phyloP scores from a whole-genome alignment of 2,329 filamentous ascomycete genomes.

The Alternaria rosae region DNA sequence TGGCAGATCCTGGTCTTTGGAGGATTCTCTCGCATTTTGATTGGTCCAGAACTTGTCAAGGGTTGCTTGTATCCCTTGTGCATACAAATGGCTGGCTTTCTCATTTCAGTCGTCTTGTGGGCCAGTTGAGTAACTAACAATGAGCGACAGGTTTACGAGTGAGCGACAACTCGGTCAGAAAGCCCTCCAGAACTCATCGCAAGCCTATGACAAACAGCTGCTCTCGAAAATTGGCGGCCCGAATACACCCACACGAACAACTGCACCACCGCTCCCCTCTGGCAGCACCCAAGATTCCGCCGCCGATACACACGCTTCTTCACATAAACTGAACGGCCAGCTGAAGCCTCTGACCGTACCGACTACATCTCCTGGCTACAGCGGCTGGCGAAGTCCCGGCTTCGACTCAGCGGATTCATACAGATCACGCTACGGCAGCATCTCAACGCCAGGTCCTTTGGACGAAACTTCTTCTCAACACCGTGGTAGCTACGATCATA shows the following conservation, averaged over 20 bases:
- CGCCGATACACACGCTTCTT: conserved; percentile 46
- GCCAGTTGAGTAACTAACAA: conserved; percentile 20
- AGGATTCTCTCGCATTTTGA: not conserved
- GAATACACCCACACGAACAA: conserved; percentile 60
- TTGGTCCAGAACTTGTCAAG: not conserved
- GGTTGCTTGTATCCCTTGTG: not conserved
- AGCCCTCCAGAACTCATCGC: conserved; percentile 65
- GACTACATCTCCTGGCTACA: conserved; percentile 54
- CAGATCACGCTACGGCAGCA: conserved; percentile 57
- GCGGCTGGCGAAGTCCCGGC: conserved; percentile 53
- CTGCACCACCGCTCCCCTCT: conserved; percentile 39
- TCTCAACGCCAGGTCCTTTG: conserved; percentile 53
- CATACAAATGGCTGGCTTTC: not conserved
- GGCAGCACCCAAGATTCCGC: conserved; percentile 45
- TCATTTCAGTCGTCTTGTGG: not conserved
- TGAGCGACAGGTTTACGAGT: conserved; percentile 61
- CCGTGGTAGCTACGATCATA: conserved; percentile 69
- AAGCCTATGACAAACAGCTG: conserved; percentile 69
- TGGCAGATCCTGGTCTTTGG: not conserved
- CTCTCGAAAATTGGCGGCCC: conserved; percentile 69
- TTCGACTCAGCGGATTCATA: conserved; percentile 46
- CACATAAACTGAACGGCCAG: conserved; percentile 53
- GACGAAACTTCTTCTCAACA: conserved; percentile 64
- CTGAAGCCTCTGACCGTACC: conserved; percentile 56
- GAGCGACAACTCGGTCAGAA: conserved; percentile 66